Evolutionary conservation across 345 rosid genomes (phyloP).

Genomic region (Eucalyptus pauciflora): DNA sequence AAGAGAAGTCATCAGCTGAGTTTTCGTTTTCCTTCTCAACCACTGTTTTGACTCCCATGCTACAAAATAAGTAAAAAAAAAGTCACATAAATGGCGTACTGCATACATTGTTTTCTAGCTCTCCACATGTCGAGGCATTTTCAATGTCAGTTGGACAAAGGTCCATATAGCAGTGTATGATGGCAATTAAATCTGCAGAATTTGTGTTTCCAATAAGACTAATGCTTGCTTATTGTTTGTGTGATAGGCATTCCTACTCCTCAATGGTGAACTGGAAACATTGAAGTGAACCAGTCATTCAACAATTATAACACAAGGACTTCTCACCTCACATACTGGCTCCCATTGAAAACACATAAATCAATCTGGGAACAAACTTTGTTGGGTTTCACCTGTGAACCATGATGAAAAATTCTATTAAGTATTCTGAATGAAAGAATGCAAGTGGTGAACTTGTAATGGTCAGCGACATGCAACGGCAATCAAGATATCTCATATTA

Average conservation of each 20-base stretch:
- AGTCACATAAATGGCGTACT: background rate
- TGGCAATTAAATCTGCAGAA: background rate
- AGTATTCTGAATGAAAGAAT: background rate
- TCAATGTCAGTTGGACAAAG: background rate
- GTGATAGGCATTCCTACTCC: background rate
- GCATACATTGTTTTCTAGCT: background rate
- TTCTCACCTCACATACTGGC: slow-evolving; percentile 17
- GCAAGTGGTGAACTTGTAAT: background rate
- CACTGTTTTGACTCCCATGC: slow-evolving; percentile 23
- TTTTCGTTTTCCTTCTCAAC: slow-evolving; percentile 15
- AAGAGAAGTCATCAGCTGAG: slow-evolving; percentile 9
- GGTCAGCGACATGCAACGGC: slow-evolving; percentile 22
- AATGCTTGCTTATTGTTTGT: background rate
- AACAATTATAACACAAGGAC: background rate
- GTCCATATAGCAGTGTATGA: background rate
- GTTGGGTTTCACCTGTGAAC: slow-evolving; percentile 35
- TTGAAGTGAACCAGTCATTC: background rate
- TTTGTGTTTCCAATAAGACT: background rate
- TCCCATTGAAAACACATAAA: slow-evolving; percentile 24
- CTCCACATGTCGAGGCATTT: background rate
- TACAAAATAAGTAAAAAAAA: background rate
- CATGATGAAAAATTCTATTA: background rate
- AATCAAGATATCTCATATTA: slow-evolving; percentile 57
- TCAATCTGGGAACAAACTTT: slow-evolving; percentile 52
- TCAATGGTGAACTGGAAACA: background rate